phyloP scores from a whole-genome alignment of 805 yeast species.

The Lachancea fermentati region DNA sequence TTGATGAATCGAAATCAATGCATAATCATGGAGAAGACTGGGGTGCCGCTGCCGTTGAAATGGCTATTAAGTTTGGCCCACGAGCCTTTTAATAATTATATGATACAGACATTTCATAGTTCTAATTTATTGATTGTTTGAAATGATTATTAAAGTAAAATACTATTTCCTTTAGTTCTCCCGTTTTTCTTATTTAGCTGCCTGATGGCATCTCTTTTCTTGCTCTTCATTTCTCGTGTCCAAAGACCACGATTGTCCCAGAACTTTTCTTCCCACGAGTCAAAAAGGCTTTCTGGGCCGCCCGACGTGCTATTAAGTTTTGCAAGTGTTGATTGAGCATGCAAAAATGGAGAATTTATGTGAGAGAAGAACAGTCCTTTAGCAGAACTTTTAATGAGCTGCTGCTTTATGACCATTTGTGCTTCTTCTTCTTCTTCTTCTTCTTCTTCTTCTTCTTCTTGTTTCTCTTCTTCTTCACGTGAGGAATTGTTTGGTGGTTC shows the following conservation, averaged over 20 bases:
- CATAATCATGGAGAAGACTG: slow-evolving; percentile 98
- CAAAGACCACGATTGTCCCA: slow-evolving; percentile 80
- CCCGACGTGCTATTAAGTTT: slow-evolving; percentile 37
- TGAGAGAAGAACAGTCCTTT: slow-evolving; percentile 76
- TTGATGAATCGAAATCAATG: slow-evolving; percentile 54
- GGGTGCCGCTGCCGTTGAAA: slow-evolving; percentile 99
- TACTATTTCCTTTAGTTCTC: slow-evolving; percentile 2
- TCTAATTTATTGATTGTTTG: too few species aligned
- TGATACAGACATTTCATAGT: neutral
- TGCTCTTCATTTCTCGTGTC: slow-evolving; percentile 66
- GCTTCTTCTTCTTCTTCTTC: slow-evolving; percentile 7
- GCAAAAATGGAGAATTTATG: slow-evolving; percentile 76
- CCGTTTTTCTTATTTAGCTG: slow-evolving; percentile 42
- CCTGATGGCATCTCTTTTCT: slow-evolving; percentile 68
- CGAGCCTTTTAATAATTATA: slow-evolving; percentile 14
- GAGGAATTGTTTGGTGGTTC: slow-evolving; percentile 10
- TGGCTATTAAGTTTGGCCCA: slow-evolving; percentile 51
- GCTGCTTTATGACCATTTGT: slow-evolving; percentile 16
- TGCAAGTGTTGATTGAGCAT: slow-evolving; percentile 75
- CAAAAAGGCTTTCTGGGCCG: slow-evolving; percentile 31
- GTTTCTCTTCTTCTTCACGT: slow-evolving; percentile 21
- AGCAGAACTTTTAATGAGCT: slow-evolving; percentile 16
- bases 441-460: slow-evolving; percentile 16
- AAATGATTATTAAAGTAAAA: slow-evolving; percentile 4
- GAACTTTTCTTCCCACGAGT: slow-evolving; percentile 67